Conservation (phyloP, 176 grass and related monocot genomes). For the Thinopyrum elongatum region DNA sequence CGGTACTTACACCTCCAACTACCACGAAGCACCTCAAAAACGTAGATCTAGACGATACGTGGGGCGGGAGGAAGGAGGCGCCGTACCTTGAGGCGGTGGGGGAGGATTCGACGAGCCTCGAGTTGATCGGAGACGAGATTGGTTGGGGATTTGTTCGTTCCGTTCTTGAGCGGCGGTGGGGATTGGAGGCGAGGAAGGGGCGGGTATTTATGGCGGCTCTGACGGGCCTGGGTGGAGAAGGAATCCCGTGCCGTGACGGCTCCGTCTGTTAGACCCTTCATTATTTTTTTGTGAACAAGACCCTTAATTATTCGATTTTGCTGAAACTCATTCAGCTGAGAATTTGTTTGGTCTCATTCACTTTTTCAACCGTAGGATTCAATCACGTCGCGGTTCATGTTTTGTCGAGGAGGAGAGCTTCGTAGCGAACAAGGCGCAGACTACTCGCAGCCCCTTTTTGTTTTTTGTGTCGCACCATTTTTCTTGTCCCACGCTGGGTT, state of each 20-base stretch:
- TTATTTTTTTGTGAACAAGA: too few species aligned
- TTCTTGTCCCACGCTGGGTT: too few species aligned
- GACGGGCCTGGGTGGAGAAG: neutral
- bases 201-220: neutral
- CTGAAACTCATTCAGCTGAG: too few species aligned
- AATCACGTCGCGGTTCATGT: too few species aligned
- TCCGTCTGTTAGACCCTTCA: too few species aligned
- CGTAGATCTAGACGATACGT: neutral
- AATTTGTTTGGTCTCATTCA: too few species aligned
- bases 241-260: slow-evolving; percentile 26
- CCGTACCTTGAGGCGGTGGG: neutral
- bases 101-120: neutral
- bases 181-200: neutral
- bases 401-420: too few species aligned
- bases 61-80: neutral
- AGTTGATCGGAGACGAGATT: neutral
- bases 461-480: too few species aligned
- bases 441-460: too few species aligned
- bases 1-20: neutral
- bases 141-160: neutral
- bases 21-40: neutral
- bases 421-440: too few species aligned
- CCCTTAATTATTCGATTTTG: too few species aligned
- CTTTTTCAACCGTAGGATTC: too few species aligned
- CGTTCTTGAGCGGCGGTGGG: neutral